A percentile compares a stretch with the other conserved stretches of the same genome.
Conservation (phyloP, 345 rosid genomes). For the Orychophragmus violaceus region DNA sequence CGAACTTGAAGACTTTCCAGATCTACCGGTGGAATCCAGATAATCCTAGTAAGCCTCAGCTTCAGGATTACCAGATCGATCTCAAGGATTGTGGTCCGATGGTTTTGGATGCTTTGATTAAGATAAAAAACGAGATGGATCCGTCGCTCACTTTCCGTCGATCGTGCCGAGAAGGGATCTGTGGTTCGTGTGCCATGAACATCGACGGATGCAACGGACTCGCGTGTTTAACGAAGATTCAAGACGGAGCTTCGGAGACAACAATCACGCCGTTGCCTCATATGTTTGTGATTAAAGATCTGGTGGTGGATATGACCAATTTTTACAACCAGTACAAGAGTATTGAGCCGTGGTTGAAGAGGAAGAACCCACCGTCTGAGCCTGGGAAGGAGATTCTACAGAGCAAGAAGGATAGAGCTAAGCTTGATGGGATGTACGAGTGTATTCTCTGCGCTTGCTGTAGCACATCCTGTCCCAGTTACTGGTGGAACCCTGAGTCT, state of each 20-base stretch:
- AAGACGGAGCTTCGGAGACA: conserved; percentile 27
- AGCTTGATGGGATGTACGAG: conserved; percentile 98
- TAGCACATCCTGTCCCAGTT: conserved; percentile 94
- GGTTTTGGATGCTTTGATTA: conserved; percentile 93
- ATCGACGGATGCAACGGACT: conserved; percentile 96
- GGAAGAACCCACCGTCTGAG: conserved; percentile 65
- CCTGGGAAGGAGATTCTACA: conserved; percentile 83
- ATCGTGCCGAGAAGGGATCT: conserved; percentile 96
- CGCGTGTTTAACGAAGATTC: conserved; percentile 86
- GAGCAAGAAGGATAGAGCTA: conserved; percentile 87
- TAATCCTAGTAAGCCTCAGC: conserved; percentile 66
- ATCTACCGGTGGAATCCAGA: conserved; percentile 97
- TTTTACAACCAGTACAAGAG: conserved; percentile 98
- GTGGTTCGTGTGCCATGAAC: conserved; percentile 98
- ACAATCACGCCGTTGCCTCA: conserved; percentile 84
- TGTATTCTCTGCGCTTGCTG: conserved; percentile 96
- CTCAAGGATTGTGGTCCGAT: conserved; percentile 92
- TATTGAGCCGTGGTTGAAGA: conserved; percentile 98
- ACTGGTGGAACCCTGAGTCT: conserved; percentile 99
- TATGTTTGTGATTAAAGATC: conserved; percentile 93
- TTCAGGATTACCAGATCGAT: conserved; percentile 65
- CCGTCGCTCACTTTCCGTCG: conserved; percentile 91
- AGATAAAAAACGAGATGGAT: conserved; percentile 96
- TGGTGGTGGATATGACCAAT: conserved; percentile 96
- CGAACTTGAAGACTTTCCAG: conserved; percentile 70